Percentiles rank a stretch among this genome's conserved stretches.
Conservation (phyloP, 176 grass and related monocot species). For the Carex pumila region DNA sequence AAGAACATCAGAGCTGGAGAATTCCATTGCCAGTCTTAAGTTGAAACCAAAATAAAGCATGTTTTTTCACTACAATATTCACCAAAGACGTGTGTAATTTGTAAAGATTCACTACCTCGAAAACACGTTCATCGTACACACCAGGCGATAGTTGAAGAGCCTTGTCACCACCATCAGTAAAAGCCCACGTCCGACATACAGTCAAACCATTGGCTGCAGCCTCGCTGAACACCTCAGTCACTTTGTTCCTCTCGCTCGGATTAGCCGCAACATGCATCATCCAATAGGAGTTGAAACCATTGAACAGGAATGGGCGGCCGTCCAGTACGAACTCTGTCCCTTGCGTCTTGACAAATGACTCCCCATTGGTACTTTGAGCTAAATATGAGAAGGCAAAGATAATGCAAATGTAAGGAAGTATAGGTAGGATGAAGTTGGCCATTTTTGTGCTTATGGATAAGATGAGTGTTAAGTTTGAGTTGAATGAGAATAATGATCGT, state of each 20-base stretch:
- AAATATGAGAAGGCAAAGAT: neutral
- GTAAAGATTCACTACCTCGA: neutral
- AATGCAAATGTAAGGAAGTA: neutral
- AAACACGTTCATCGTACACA: constrained; percentile 32
- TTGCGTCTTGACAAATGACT: constrained; percentile 19
- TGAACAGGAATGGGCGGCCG: constrained; percentile 25
- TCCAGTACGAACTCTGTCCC: constrained; percentile 22
- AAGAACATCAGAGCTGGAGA: neutral
- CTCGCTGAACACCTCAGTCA: constrained; percentile 34
- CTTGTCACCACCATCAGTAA: constrained; percentile 26
- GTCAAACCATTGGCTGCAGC: constrained; percentile 30
- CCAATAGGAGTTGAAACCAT: constrained; percentile 43
- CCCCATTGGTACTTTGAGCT: neutral
- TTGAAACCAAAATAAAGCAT: neutral
- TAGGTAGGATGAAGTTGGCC: neutral
- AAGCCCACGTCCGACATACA: constrained; percentile 54
- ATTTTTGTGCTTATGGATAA: neutral
- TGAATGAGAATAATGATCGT: constrained; percentile 4
- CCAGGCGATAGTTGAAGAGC: constrained; percentile 38
- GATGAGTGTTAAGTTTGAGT: neutral
- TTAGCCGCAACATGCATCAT: constrained; percentile 42
- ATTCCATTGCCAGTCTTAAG: neutral
- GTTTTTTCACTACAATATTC: neutral
- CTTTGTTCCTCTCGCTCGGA: constrained; percentile 22
- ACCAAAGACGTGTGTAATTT: neutral